A percentile compares a stretch with the other conserved stretches of the same genome.
Evolutionary conservation across 208 protist genomes (phyloP).

Genomic region (Wallacemonas sp.): DNA sequence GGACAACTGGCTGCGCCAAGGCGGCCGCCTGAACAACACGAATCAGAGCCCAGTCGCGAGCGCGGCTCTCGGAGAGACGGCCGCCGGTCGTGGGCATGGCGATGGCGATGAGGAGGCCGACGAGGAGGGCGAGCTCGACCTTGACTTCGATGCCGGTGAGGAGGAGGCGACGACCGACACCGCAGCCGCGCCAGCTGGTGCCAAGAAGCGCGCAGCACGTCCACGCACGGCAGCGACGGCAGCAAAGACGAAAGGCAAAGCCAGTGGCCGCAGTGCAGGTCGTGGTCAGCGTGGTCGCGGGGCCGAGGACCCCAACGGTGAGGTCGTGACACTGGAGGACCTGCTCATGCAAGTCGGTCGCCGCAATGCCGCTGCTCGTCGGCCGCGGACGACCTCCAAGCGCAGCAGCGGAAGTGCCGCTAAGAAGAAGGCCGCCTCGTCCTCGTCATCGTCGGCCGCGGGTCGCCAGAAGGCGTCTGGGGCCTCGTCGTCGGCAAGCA

Average conservation of each 20-base stretch:
- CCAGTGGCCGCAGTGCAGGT: background rate
- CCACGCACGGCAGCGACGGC: background rate
- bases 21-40: background rate
- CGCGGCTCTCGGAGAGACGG: background rate
- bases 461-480: no score
- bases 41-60: no score
- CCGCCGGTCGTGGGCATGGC: background rate
- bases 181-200: background rate
- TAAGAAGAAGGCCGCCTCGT: background rate
- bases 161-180: slow-evolving; percentile 2
- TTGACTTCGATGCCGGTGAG: slow-evolving; percentile 7
- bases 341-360: slow-evolving; percentile 10
- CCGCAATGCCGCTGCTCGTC: background rate
- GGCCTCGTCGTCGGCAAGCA: background rate
- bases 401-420: background rate
- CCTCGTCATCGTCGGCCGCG: background rate
- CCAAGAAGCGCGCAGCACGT: background rate
- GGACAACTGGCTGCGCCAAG: background rate
- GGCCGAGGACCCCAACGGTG: slow-evolving; percentile 3
- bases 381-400: background rate
- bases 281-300: slow-evolving; percentile 9
- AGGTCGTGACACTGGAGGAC: slow-evolving; percentile 8
- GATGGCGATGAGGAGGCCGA: slow-evolving; percentile 17
- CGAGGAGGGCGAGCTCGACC: slow-evolving; percentile 15
- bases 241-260: slow-evolving; percentile 28